Evolutionary conservation across 1,284 basidiomycete genomes (phyloP), one percentile per base, ranked within the genome.

Genomic region (Tremellales sp.): DNA sequence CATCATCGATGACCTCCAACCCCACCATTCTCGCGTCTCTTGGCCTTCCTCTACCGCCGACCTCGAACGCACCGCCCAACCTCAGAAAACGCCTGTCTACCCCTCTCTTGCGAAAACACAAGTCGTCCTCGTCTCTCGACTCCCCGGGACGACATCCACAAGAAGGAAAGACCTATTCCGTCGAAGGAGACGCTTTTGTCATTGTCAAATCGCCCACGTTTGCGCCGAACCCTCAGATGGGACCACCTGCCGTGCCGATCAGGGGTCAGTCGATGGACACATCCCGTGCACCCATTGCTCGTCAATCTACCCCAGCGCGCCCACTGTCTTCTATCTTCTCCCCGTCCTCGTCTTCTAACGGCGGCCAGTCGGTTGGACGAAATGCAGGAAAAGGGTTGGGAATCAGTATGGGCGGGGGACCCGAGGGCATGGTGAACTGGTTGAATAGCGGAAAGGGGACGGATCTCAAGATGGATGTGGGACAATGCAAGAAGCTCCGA

Each of bases 401-500:
- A 2, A 65, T 65, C 6, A 38, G 52, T 1, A 60, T 63, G 51
- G 50, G 58, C 3, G 68, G 69, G 55, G 53, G 57, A 28, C 67
- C 68, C 1, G 61, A 65, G 4, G 39, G 54, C 10, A 64, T 67
- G 38, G 56, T 69, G 5, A 33, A 43, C 4, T 71, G 68, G 68
- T 50, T 71, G 5, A 25, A 42, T 10, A 36, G 35, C 10, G 50
- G 62, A 52, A 66, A 62, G 43, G 66, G 51, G 5, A 71, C 68
- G 5, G 66, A 68, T 48, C 46, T 68, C 8, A 46, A 48, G 16
- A 72, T 73, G 70, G 69, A 74, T 33, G 61, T 72, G 14, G 61
- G 34, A 12, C 60, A 63, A 39, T 63, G 63, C 6, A 74, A 74
- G 59, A 72, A 70, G 50, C 47, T 74, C 37, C 54, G 71, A 37